A percentile compares a stretch with the other conserved stretches of the same genome.
Conservation (phyloP, 257 asterid genomes). For the Lycium ferocissimum region DNA sequence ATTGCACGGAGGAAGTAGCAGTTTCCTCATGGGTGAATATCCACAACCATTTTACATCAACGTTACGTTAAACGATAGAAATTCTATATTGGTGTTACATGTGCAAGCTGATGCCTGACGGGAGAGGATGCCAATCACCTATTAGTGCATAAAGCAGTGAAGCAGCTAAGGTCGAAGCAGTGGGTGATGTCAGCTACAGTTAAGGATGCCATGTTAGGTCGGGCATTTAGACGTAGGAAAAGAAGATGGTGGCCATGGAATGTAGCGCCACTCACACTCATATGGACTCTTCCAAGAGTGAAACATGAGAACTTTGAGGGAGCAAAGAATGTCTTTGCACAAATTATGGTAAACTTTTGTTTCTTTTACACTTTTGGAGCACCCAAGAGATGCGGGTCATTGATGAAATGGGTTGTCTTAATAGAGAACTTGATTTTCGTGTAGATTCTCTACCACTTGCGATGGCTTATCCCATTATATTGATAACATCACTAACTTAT, state of each 20-base stretch:
- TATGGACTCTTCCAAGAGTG: background rate
- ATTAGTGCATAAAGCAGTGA: background rate
- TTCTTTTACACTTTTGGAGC: background rate
- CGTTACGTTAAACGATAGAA: background rate
- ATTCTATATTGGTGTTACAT: slow-evolving; percentile 13
- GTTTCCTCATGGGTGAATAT: background rate
- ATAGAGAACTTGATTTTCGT: background rate
- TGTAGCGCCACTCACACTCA: background rate
- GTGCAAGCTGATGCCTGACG: background rate
- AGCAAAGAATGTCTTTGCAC: background rate
- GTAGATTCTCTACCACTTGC: slow-evolving; percentile 17
- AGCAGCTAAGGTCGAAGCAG: background rate
- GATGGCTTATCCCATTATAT: background rate
- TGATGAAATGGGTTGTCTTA: slow-evolving; percentile 4
- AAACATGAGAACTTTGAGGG: background rate
- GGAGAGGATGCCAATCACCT: slow-evolving; percentile 1
- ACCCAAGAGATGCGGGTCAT: background rate
- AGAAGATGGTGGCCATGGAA: background rate
- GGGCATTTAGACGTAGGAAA: background rate
- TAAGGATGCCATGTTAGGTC: background rate
- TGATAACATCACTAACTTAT: background rate
- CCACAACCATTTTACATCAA: slow-evolving; percentile 14
- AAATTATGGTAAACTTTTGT: background rate
- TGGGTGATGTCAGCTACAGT: background rate
- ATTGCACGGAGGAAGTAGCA: background rate